phyloP scores from a whole-genome alignment of 371 early-diverging fungal species.

The Mycotypha africana region DNA sequence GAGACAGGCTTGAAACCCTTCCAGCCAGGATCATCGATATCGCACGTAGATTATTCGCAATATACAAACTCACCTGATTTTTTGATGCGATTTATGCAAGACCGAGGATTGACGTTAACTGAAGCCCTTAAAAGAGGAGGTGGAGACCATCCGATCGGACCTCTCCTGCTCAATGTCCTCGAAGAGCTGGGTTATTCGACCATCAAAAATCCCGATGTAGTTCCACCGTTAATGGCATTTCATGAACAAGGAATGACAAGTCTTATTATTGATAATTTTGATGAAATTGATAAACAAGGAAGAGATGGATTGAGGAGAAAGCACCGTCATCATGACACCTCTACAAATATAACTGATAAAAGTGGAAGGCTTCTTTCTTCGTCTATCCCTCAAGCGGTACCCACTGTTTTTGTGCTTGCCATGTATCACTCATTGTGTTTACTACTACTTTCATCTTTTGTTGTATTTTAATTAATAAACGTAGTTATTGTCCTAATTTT shows the following conservation, averaged over 20 bases:
- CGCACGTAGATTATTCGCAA: slow-evolving; percentile 40
- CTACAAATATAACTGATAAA: too few species aligned
- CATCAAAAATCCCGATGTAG: neutral
- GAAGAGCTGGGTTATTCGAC: slow-evolving; percentile 32
- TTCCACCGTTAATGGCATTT: neutral
- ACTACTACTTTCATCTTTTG: too few species aligned
- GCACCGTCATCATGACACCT: too few species aligned
- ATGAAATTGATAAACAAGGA: too few species aligned
- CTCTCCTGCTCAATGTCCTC: slow-evolving; percentile 20
- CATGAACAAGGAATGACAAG: neutral
- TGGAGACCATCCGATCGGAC: slow-evolving; percentile 28
- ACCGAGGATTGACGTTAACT: slow-evolving; percentile 19
- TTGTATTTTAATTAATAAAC: too few species aligned
- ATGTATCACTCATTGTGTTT: too few species aligned
- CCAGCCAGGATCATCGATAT: slow-evolving; percentile 42
- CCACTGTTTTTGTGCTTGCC: too few species aligned
- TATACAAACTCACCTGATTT: slow-evolving; percentile 44
- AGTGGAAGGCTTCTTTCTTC: too few species aligned
- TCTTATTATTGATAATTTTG: too few species aligned
- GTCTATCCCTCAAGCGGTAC: too few species aligned
- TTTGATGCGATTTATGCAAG: slow-evolving; percentile 46
- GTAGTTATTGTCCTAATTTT: too few species aligned
- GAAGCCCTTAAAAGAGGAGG: slow-evolving; percentile 12
- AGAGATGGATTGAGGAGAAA: too few species aligned
- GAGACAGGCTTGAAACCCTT: slow-evolving; percentile 33